A percentile compares a stretch with the other conserved stretches of the same genome.
Conservation (phyloP, 306 rosid species). For the Vigna mungo region DNA sequence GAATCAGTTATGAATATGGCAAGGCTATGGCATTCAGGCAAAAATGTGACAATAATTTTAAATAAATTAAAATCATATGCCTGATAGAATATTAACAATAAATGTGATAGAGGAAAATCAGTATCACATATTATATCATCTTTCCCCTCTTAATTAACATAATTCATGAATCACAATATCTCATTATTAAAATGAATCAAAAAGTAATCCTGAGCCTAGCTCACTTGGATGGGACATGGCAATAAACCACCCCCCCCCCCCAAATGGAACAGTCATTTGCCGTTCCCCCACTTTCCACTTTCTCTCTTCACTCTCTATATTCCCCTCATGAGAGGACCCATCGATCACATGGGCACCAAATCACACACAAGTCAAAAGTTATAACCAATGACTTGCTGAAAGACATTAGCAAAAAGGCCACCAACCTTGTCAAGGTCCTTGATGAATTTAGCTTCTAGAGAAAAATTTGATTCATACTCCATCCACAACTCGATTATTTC, state of each 20-base stretch:
- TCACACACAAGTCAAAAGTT: constrained; percentile 11
- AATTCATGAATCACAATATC: not conserved
- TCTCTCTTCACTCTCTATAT: not conserved
- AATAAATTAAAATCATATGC: constrained; percentile 6
- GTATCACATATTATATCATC: not conserved
- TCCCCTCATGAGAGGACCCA: not conserved
- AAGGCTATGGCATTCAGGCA: constrained; percentile 14
- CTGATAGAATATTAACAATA: constrained; percentile 12
- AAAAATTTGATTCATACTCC: constrained; percentile 82
- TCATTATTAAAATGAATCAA: constrained; percentile 11
- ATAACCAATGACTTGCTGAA: constrained; percentile 33
- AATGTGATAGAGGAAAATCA: not conserved
- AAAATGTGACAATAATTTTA: constrained; percentile 2
- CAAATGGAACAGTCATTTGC: constrained; percentile 7
- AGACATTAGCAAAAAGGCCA: constrained; percentile 3
- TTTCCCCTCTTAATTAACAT: not conserved
- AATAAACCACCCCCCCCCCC: not conserved
- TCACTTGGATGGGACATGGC: not conserved
- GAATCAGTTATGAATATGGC: not conserved
- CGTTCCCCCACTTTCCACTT: not conserved
- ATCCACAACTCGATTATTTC: constrained; percentile 84
- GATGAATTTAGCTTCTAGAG: constrained; percentile 89
- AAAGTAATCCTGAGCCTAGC: constrained; percentile 1
- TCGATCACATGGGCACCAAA: not conserved
- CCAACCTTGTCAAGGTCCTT: constrained; percentile 91